These are phyloP conservation scores for Hygrophila difformis DNA, from an alignment of 257 asterid species.

Conservation along the genomic window DNA sequence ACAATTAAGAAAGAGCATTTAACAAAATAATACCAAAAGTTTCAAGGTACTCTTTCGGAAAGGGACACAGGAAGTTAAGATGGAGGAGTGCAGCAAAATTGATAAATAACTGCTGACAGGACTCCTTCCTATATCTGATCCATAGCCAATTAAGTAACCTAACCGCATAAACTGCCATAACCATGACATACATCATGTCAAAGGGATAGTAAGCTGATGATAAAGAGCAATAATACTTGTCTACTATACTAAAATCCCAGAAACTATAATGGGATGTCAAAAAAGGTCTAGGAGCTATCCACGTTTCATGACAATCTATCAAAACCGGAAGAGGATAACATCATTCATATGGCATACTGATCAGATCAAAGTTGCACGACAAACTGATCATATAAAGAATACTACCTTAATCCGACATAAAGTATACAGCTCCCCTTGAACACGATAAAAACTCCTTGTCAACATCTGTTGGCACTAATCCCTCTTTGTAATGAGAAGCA, in stretches of 20 bases:
- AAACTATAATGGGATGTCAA: conserved; percentile 1
- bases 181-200: conserved; percentile 22
- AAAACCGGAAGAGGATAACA: conserved; percentile 2
- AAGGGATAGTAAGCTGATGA: conserved; percentile 15
- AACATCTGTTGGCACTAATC: conserved; percentile 58
- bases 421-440: conserved; percentile 81
- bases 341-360: conserved; percentile 11
- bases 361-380: conserved; percentile 6
- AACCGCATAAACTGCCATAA: conserved; percentile 91
- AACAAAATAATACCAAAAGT: conserved; percentile 3
- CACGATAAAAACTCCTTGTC: conserved; percentile 91
- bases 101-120: conserved; percentile 81
- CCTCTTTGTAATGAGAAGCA: conserved; percentile 65
- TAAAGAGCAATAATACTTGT: conserved; percentile 5
- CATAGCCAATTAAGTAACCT: conserved; percentile 90
- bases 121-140: conserved; percentile 73
- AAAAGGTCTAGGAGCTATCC: conserved; percentile 12
- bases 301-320: conserved; percentile 14
- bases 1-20: too few relatives aligned
- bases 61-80: not conserved
- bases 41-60: conserved; percentile 8
- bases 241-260: too few relatives aligned
- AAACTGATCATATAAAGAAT: conserved; percentile 7
- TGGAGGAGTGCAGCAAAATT: conserved; percentile 10
- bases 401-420: conserved; percentile 89